Conservation (phyloP, 495 filamentous ascomycete species). For the Evansstolkia leycettana region DNA sequence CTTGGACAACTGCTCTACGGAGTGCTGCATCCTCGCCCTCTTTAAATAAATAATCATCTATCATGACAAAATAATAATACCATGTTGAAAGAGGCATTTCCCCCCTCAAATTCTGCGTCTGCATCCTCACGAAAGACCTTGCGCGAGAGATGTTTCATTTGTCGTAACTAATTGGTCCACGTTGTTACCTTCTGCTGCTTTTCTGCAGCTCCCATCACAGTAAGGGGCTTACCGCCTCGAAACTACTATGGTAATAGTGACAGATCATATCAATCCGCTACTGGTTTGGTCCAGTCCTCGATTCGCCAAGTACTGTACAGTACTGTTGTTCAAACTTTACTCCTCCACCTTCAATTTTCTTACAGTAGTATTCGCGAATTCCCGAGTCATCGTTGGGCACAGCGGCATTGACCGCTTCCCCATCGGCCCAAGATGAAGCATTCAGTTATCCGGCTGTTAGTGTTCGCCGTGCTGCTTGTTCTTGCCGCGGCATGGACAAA, state of each 20-base stretch:
- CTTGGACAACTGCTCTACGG: too few relatives aligned
- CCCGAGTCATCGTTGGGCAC: constrained; percentile 4
- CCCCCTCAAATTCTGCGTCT: too few relatives aligned
- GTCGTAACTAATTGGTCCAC: constrained; percentile 10
- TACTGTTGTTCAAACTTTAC: too few relatives aligned
- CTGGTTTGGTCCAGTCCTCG: background rate
- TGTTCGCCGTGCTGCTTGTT: constrained; percentile 37
- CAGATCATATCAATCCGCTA: constrained; percentile 6
- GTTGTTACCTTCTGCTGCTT: constrained; percentile 1
- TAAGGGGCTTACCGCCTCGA: constrained; percentile 3
- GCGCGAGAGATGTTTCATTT: too few relatives aligned
- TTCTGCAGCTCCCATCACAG: too few relatives aligned
- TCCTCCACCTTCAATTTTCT: constrained; percentile 1
- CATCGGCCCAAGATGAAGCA: constrained; percentile 24
- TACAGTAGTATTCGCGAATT: constrained; percentile 1
- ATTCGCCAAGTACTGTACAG: background rate
- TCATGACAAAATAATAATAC: too few relatives aligned
- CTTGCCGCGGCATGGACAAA: constrained; percentile 67
- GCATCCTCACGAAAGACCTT: too few relatives aligned
- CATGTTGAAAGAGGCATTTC: too few relatives aligned
- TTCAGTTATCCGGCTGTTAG: constrained; percentile 15
- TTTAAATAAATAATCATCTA: too few relatives aligned
- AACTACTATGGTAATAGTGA: constrained; percentile 4
- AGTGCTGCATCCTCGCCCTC: too few relatives aligned
- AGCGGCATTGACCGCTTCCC: constrained; percentile 20